Evolutionary conservation across 495 filamentous ascomycete species (phyloP).

Genomic region (Darksidea phi): DNA sequence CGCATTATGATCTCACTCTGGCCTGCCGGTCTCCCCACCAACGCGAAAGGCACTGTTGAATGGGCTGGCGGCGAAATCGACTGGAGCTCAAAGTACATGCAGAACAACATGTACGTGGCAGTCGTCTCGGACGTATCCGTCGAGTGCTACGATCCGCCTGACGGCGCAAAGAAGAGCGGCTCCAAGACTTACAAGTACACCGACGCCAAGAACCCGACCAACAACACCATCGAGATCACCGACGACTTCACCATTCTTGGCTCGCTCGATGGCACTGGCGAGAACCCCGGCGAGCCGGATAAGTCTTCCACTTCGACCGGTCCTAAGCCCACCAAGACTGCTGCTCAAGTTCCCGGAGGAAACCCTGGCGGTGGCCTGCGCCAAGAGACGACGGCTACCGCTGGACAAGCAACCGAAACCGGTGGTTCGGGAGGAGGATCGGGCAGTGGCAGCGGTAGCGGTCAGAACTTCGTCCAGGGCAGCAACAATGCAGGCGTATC

Average conservation of each 20-base stretch:
- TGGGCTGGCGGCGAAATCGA: constrained; percentile 91
- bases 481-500: not conserved
- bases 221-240: constrained; percentile 72
- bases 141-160: constrained; percentile 76
- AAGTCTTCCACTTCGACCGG: constrained; percentile 16
- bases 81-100: constrained; percentile 80
- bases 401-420: not conserved
- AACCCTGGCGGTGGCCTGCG: constrained; percentile 31
- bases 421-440: not conserved
- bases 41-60: constrained; percentile 77
- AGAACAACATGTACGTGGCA: constrained; percentile 88
- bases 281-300: constrained; percentile 35
- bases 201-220: constrained; percentile 56
- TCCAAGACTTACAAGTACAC: constrained; percentile 74
- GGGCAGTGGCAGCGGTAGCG: not conserved
- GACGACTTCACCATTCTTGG: constrained; percentile 74
- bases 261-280: constrained; percentile 73
- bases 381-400: not conserved
- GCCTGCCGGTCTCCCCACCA: constrained; percentile 81
- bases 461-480: constrained; percentile 19
- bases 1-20: constrained; percentile 93
- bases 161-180: constrained; percentile 59
- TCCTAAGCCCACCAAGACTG: constrained; percentile 19
- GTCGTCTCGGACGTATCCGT: constrained; percentile 73
- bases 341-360: constrained; percentile 44